A percentile compares a stretch with the other conserved stretches of the same genome.
These are phyloP conservation scores for Nothophytophthora sp. DNA, from an alignment of 352 stramenopile species.

Conservation along the genomic window DNA sequence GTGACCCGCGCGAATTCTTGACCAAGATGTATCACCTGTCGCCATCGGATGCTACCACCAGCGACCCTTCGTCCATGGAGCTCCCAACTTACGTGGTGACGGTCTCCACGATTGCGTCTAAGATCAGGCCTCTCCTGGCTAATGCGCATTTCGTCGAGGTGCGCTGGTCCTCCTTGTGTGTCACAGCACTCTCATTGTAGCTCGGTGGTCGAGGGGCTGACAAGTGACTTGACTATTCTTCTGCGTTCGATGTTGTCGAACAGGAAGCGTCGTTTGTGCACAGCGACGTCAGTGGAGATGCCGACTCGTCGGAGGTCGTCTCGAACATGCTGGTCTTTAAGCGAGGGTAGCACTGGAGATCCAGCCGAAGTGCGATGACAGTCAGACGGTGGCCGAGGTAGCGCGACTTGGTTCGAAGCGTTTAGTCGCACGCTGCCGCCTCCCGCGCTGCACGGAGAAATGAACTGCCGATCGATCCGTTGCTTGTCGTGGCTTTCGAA, in stretches of 20 bases:
- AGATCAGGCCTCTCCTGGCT: slow-evolving; percentile 51
- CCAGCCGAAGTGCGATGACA: slow-evolving; percentile 1
- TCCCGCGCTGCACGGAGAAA: too few relatives aligned
- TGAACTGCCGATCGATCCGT: too few relatives aligned
- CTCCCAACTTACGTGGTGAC: slow-evolving; percentile 70
- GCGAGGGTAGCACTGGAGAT: slow-evolving; percentile 21
- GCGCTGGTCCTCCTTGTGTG: slow-evolving; percentile 4
- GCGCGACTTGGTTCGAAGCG: slow-evolving; percentile 6
- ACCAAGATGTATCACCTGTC: slow-evolving; percentile 53
- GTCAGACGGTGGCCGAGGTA: slow-evolving; percentile 14
- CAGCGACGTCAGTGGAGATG: slow-evolving; percentile 72
- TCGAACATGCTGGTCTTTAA: slow-evolving; percentile 72
- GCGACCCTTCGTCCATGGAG: slow-evolving; percentile 20
- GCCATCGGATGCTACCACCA: slow-evolving; percentile 13
- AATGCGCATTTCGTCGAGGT: slow-evolving; percentile 54
- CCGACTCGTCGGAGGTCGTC: slow-evolving; percentile 55
- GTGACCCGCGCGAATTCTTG: slow-evolving; percentile 52
- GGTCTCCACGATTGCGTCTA: slow-evolving; percentile 53
- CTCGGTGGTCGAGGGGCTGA: background rate
- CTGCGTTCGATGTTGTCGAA: background rate
- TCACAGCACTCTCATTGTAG: too few relatives aligned
- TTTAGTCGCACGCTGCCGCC: slow-evolving; percentile 1
- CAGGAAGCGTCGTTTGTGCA: slow-evolving; percentile 65
- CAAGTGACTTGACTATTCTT: slow-evolving; percentile 9
- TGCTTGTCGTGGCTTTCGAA: too few relatives aligned